Evolutionary conservation across 805 yeast species (phyloP).

Genomic region (Ogataea pignaliae): DNA sequence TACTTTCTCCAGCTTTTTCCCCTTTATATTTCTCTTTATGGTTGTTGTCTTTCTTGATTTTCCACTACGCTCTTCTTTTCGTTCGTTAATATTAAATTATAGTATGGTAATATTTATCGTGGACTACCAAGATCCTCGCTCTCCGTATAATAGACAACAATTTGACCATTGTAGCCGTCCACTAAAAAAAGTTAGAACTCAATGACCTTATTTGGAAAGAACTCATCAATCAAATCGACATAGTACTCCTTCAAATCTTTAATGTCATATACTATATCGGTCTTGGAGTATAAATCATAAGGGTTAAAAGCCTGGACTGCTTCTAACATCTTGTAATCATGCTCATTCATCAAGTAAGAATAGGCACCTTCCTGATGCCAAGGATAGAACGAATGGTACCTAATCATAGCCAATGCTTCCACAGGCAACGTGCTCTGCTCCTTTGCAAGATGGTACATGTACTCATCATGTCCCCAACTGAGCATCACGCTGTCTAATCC

Average conservation of each 20-base stretch:
- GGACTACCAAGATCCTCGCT: too few species aligned
- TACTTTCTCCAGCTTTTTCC: too few species aligned
- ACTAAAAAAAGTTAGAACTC: constrained; percentile 39
- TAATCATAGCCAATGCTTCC: constrained; percentile 67
- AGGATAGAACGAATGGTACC: constrained; percentile 73
- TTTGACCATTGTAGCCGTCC: too few species aligned
- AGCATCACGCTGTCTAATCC: constrained; percentile 68
- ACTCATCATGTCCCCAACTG: constrained; percentile 79
- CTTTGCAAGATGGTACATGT: constrained; percentile 70
- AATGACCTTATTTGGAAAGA: constrained; percentile 51
- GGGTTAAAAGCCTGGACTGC: constrained; percentile 66
- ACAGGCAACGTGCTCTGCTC: constrained; percentile 58
- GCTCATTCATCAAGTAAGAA: constrained; percentile 56
- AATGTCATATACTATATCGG: constrained; percentile 43
- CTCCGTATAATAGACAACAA: too few species aligned
- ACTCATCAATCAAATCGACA: constrained; percentile 60
- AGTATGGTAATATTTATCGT: too few species aligned
- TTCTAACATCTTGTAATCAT: constrained; percentile 54
- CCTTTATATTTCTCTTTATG: too few species aligned
- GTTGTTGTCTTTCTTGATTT: too few species aligned
- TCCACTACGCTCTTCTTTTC: too few species aligned
- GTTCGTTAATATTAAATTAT: too few species aligned
- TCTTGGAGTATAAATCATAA: constrained; percentile 64
- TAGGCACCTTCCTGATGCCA: constrained; percentile 74
- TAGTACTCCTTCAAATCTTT: constrained; percentile 55